Conservation (phyloP, 768 basidiomycete genomes). For the Tephrocybe rancida region DNA sequence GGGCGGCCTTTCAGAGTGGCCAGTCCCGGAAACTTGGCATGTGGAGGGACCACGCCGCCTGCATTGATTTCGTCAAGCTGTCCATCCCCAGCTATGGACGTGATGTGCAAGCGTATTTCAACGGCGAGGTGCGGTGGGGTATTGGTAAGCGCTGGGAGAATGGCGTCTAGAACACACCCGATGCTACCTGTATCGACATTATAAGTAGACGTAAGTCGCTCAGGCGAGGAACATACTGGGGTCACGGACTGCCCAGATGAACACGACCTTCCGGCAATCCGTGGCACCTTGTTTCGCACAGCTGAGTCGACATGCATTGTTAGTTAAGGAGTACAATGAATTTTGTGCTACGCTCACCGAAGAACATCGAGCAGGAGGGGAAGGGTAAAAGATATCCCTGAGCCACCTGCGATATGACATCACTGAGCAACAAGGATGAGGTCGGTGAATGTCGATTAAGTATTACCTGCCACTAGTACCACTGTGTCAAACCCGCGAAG, state of each 20-base stretch:
- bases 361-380: slow-evolving; percentile 46
- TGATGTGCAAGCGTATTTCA: slow-evolving; percentile 22
- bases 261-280: slow-evolving; percentile 18
- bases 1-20: slow-evolving; percentile 41
- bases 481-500: slow-evolving; percentile 44
- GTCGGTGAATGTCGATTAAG: background rate
- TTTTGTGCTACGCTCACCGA: slow-evolving; percentile 28
- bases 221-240: slow-evolving; percentile 25
- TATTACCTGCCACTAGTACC: slow-evolving; percentile 46
- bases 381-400: slow-evolving; percentile 50
- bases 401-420: slow-evolving; percentile 35
- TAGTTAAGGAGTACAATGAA: background rate
- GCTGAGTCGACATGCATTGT: background rate
- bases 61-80: too few species aligned
- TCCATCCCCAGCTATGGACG: too few species aligned
- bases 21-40: slow-evolving; percentile 18
- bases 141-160: slow-evolving; percentile 16
- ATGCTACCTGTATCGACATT: slow-evolving; percentile 23
- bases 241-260: slow-evolving; percentile 47
- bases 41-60: too few species aligned
- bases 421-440: background rate
- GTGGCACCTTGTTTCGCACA: slow-evolving; percentile 4
- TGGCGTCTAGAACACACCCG: slow-evolving; percentile 29
- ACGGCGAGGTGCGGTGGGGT: slow-evolving; percentile 3
- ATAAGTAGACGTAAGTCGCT: background rate